Evolutionary conservation across 805 yeast genomes (phyloP).

Genomic region (Saccharomycopsis microspora): DNA sequence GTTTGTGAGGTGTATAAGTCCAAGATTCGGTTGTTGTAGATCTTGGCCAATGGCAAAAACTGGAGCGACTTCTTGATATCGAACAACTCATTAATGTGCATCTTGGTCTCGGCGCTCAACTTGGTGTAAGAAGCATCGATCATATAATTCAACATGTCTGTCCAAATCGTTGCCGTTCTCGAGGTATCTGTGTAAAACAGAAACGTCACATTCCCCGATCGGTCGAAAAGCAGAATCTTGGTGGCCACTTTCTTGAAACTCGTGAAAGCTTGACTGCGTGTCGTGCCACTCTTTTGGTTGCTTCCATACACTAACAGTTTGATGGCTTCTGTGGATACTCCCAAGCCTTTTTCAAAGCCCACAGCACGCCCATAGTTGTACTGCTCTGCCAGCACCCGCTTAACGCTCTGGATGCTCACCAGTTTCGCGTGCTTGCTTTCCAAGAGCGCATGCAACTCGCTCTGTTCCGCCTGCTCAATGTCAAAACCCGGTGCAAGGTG

Average conservation of each 20-base stretch:
- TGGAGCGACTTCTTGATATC: constrained; percentile 11
- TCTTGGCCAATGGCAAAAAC: constrained; percentile 9
- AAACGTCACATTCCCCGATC: constrained; percentile 1
- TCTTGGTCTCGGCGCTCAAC: constrained; percentile 9
- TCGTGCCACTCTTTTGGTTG: neutral
- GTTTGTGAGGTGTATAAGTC: constrained; percentile 5
- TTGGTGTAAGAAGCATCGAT: constrained; percentile 5
- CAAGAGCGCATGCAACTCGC: neutral
- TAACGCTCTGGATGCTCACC: constrained; percentile 3
- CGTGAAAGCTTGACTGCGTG: constrained; percentile 1
- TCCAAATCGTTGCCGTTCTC: constrained; percentile 10
- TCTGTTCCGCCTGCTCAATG: neutral
- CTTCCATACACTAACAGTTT: neutral
- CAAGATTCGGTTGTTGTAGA: constrained; percentile 3
- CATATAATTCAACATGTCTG: constrained; percentile 10
- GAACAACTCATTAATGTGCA: constrained; percentile 12
- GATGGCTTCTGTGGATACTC: neutral
- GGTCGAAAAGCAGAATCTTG: constrained; percentile 4
- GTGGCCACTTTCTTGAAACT: constrained; percentile 9
- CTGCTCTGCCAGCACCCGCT: constrained; percentile 4
- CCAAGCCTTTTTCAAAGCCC: neutral
- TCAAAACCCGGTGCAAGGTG: neutral
- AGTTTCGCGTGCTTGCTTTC: constrained; percentile 2
- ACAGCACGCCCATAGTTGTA: neutral
- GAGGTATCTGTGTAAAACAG: constrained; percentile 11